These are phyloP conservation scores for Fraxinus ornus DNA, from an alignment of 305 asterid genomes.

Conservation along the genomic window DNA sequence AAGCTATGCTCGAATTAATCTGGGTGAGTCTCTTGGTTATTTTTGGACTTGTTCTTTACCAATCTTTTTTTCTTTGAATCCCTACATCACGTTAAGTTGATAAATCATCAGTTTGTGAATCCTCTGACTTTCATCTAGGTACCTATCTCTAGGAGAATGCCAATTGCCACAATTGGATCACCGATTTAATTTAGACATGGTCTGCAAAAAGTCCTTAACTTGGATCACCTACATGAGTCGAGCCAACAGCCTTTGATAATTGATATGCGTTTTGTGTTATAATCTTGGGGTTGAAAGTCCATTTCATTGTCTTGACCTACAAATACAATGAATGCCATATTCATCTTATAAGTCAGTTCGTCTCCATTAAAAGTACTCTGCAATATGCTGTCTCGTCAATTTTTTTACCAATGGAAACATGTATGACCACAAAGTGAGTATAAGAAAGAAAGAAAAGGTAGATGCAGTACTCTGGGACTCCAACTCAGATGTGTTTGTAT, in stretches of 20 bases:
- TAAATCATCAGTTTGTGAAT: slow-evolving; percentile 6
- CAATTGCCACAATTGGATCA: background rate
- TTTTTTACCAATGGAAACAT: background rate
- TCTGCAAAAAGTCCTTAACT: background rate
- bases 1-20: slow-evolving; percentile 88
- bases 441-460: background rate
- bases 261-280: background rate
- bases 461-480: background rate
- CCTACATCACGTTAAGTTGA: background rate
- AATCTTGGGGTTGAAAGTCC: background rate
- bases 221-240: background rate
- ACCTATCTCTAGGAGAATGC: background rate
- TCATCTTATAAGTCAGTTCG: background rate
- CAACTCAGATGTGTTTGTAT: background rate
- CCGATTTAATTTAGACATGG: background rate
- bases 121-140: slow-evolving; percentile 7
- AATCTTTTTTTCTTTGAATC: background rate
- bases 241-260: background rate
- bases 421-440: background rate
- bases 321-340: background rate
- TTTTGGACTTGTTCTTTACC: slow-evolving; percentile 1
- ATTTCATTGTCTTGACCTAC: background rate
- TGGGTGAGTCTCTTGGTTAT: slow-evolving; percentile 57
- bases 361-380: background rate
- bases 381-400: background rate